These are phyloP conservation scores for Mucor racemosus DNA, from an alignment of 371 early-diverging fungal species.

Conservation along the genomic window DNA sequence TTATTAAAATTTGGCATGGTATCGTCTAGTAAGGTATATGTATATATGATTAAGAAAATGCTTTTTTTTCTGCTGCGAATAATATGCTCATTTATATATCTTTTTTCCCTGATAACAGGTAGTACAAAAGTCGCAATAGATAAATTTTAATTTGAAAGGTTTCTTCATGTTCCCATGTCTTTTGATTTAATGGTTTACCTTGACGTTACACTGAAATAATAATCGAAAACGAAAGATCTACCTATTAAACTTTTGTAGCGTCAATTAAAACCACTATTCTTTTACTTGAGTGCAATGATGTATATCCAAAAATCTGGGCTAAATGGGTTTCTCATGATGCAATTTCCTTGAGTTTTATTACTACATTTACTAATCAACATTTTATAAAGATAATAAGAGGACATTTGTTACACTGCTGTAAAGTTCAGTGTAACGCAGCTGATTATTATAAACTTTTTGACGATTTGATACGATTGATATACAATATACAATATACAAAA, in stretches of 20 bases:
- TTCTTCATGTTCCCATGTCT: neutral
- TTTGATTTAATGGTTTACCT: neutral
- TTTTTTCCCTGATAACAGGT: neutral
- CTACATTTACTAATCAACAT: neutral
- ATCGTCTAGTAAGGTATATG: neutral
- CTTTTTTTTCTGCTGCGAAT: neutral
- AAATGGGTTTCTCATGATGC: no score
- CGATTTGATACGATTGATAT: neutral
- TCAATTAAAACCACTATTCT: no score
- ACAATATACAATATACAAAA: neutral
- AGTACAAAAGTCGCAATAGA: neutral
- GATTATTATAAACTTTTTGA: neutral
- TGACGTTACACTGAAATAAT: neutral
- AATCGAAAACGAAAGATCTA: neutral
- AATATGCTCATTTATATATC: neutral
- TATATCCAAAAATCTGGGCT: no score
- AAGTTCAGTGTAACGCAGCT: neutral
- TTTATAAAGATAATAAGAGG: neutral
- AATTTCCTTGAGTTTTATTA: no score
- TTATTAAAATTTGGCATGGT: neutral
- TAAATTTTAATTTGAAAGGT: slow-evolving; percentile 4
- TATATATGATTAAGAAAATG: neutral
- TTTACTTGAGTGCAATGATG: no score
- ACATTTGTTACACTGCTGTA: neutral
- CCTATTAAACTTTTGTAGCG: neutral